phyloP scores from a whole-genome alignment of 768 basidiomycete genomes.

The Lyophyllum decastes region DNA sequence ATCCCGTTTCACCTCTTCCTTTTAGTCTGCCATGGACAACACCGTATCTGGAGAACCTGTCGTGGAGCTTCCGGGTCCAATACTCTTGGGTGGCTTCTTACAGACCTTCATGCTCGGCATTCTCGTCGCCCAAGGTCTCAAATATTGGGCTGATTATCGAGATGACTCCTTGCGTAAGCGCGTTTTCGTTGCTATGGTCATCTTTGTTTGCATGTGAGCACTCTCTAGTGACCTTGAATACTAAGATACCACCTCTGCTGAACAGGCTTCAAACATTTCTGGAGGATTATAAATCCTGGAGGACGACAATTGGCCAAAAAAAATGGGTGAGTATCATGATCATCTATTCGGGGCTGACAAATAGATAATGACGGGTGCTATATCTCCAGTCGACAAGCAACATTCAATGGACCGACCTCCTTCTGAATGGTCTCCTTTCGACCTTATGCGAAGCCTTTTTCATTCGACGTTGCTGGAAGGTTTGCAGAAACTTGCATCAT shows the following conservation, averaged over 20 bases:
- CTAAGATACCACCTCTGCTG: background rate
- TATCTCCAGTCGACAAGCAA: constrained; percentile 33
- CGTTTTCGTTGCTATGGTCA: constrained; percentile 38
- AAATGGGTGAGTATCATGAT: constrained; percentile 32
- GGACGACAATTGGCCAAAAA: constrained; percentile 29
- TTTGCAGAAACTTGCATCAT: constrained; percentile 13
- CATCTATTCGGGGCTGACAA: background rate
- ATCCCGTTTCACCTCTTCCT: background rate
- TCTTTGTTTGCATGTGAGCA: constrained; percentile 43
- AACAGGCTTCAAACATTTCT: constrained; percentile 38
- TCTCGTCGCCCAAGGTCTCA: constrained; percentile 38
- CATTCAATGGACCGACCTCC: constrained; percentile 46
- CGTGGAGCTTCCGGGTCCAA: constrained; percentile 35
- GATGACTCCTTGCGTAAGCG: constrained; percentile 47
- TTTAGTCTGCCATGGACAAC: constrained; percentile 17
- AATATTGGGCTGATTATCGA: constrained; percentile 41
- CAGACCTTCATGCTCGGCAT: constrained; percentile 51
- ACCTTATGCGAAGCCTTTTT: constrained; percentile 50
- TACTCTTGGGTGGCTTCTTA: constrained; percentile 46
- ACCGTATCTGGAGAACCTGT: constrained; percentile 28
- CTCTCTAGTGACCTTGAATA: background rate
- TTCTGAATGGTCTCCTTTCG: constrained; percentile 49
- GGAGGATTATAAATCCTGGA: constrained; percentile 44
- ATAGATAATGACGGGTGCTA: background rate
- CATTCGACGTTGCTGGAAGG: constrained; percentile 55